phyloP scores from a whole-genome alignment of 2,329 filamentous ascomycete species.

The Neofusicoccum laricinum region DNA sequence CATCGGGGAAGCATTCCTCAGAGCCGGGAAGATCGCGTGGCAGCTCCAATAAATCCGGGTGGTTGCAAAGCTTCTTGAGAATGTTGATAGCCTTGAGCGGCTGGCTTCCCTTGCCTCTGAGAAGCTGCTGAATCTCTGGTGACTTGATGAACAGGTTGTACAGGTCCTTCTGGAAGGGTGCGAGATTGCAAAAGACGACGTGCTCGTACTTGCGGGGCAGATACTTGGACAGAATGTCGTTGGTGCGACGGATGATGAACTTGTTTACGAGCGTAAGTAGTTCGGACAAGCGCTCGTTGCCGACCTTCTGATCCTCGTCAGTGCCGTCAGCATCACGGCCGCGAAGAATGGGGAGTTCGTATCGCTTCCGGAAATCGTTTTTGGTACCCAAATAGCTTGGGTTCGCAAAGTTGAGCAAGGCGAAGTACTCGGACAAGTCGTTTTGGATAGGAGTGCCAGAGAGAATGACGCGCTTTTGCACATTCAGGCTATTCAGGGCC shows the following conservation, averaged over 20 bases:
- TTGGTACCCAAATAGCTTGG: constrained; percentile 86
- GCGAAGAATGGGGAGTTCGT: constrained; percentile 85
- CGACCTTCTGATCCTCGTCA: constrained; percentile 75
- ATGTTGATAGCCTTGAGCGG: constrained; percentile 95
- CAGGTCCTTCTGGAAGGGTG: constrained; percentile 85
- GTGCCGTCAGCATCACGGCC: constrained; percentile 88
- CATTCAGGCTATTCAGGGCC: constrained; percentile 85
- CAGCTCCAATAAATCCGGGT: constrained; percentile 87
- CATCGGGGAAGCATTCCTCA: constrained; percentile 75
- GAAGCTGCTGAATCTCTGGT: constrained; percentile 86
- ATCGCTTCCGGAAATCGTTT: constrained; percentile 88
- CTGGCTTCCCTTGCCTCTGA: constrained; percentile 91
- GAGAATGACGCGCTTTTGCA: constrained; percentile 86
- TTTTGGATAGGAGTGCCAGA: constrained; percentile 98
- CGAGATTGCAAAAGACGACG: constrained; percentile 94
- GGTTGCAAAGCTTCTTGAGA: constrained; percentile 97
- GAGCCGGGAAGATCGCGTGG: constrained; percentile 81
- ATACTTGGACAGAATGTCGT: constrained; percentile 97
- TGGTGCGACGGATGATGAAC: constrained; percentile 95
- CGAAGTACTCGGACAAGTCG: constrained; percentile 96
- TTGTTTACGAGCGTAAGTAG: constrained; percentile 88
- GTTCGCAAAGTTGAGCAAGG: constrained; percentile 94
- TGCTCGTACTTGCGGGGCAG: constrained; percentile 98
- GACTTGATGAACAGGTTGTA: constrained; percentile 98
- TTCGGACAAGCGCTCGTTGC: constrained; percentile 78